Conservation (phyloP, 352 stramenopile species). For the Pythium dissotocum region DNA sequence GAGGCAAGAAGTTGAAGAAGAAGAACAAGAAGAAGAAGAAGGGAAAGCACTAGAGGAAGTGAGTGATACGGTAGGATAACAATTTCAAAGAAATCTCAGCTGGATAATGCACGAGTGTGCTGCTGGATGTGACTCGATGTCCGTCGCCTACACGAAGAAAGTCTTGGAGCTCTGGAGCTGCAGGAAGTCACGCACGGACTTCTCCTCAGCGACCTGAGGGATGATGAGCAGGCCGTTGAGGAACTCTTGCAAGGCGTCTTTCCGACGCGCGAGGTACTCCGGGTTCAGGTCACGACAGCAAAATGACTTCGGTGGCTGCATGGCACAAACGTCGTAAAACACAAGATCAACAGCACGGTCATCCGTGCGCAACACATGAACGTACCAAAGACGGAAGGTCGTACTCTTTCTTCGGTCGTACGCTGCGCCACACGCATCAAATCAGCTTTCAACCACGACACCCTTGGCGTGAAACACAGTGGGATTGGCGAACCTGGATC, state of each 20-base stretch:
- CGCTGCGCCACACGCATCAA: constrained; percentile 23
- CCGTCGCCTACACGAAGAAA: constrained; percentile 49
- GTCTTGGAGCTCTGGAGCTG: constrained; percentile 57
- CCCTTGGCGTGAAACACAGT: background rate
- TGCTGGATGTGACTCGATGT: background rate
- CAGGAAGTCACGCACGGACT: constrained; percentile 59
- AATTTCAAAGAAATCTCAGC: background rate
- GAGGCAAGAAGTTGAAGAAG: constrained; percentile 47
- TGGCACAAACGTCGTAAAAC: background rate
- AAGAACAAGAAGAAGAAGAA: constrained; percentile 72
- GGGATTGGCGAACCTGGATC: constrained; percentile 34
- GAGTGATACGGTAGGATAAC: background rate
- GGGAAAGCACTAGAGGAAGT: constrained; percentile 25
- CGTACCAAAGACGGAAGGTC: constrained; percentile 45
- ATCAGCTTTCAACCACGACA: background rate
- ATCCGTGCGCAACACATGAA: background rate
- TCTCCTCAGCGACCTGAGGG: constrained; percentile 55
- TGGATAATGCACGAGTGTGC: background rate
- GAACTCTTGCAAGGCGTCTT: constrained; percentile 51
- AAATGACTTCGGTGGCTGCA: constrained; percentile 64
- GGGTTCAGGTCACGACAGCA: constrained; percentile 76
- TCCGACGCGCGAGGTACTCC: constrained; percentile 60
- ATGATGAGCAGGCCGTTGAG: constrained; percentile 67
- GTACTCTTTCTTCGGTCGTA: constrained; percentile 46
- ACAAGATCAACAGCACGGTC: background rate